Evolutionary conservation across 2,329 filamentous ascomycete species (phyloP).

Genomic region (Diaporthe velutina): DNA sequence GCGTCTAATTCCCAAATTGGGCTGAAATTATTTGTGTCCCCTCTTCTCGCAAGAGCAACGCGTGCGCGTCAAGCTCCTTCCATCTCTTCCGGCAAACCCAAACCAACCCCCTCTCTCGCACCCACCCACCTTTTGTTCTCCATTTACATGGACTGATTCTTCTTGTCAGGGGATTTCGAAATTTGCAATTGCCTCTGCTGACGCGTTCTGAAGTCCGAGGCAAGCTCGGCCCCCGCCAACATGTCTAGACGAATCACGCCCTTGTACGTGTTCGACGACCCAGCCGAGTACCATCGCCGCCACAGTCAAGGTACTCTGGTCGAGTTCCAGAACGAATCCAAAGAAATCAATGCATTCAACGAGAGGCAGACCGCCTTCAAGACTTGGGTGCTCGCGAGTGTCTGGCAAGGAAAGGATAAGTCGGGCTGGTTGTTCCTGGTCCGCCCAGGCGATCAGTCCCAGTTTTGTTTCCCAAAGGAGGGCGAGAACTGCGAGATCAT

Average conservation of each 20-base stretch:
- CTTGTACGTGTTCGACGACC: slow-evolving; percentile 35
- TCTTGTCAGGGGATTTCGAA: not conserved
- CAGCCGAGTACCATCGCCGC: slow-evolving; percentile 34
- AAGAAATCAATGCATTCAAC: slow-evolving; percentile 36
- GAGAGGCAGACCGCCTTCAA: slow-evolving; percentile 22
- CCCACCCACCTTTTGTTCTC: not conserved
- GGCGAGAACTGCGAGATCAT: slow-evolving; percentile 36
- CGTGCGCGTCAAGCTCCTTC: not conserved
- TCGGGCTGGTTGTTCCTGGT: slow-evolving; percentile 38
- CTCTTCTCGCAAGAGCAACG: not conserved
- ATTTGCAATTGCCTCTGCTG: not conserved
- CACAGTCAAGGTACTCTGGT: slow-evolving; percentile 35
- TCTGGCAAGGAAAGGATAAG: slow-evolving; percentile 24
- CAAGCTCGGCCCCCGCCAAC: not conserved
- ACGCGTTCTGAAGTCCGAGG: not conserved
- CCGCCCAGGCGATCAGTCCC: slow-evolving; percentile 31
- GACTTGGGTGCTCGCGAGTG: slow-evolving; percentile 34
- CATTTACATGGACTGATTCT: not conserved
- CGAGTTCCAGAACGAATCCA: slow-evolving; percentile 36
- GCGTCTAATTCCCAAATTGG: not conserved
- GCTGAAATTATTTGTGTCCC: too few species aligned
- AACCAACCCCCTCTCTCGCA: not conserved
- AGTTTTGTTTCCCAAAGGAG: slow-evolving; percentile 35
- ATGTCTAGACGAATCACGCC: slow-evolving; percentile 25
- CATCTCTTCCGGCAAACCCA: not conserved